Evolutionary conservation across 805 yeast species (phyloP).

Genomic region (Metschnikowia matae): DNA sequence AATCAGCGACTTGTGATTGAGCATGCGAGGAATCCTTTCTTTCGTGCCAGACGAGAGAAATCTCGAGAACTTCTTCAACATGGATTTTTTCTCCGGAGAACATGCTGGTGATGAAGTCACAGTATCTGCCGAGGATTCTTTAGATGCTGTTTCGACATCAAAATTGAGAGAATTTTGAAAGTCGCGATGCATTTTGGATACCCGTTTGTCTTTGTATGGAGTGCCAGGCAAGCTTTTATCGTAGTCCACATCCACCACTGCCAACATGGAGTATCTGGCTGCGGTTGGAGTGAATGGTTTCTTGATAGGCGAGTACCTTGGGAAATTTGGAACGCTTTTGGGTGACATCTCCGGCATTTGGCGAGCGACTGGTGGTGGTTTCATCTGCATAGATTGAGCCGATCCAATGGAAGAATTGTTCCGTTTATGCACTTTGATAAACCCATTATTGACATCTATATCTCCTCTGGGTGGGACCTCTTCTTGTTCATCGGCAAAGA

Average conservation of each 20-base stretch:
- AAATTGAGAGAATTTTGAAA: conserved; percentile 1
- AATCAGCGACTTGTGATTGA: conserved; percentile 6
- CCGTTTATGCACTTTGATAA: conserved; percentile 12
- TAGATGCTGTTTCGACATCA: not conserved
- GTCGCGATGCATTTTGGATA: not conserved
- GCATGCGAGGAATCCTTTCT: conserved; percentile 1
- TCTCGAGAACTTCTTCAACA: conserved; percentile 8
- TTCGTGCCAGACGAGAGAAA: conserved; percentile 10
- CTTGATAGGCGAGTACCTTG: not conserved
- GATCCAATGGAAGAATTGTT: conserved; percentile 12
- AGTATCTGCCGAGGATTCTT: not conserved
- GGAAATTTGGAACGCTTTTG: not conserved
- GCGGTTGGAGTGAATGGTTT: not conserved
- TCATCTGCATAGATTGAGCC: conserved; percentile 2
- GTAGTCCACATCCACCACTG: conserved; percentile 16
- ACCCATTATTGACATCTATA: conserved; percentile 9
- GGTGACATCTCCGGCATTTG: not conserved
- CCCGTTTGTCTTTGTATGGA: conserved; percentile 5
- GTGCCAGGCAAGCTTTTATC: conserved; percentile 15
- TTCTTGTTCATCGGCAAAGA: conserved; percentile 14
- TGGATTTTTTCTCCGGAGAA: conserved; percentile 3
- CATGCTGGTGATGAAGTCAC: not conserved
- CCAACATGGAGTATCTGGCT: conserved; percentile 13
- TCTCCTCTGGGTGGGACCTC: conserved; percentile 20
- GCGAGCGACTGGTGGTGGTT: not conserved